A percentile compares a stretch with the other conserved stretches of the same genome.
phyloP scores from a whole-genome alignment of 2,329 filamentous ascomycete species.

The Cryphonectria japonica region DNA sequence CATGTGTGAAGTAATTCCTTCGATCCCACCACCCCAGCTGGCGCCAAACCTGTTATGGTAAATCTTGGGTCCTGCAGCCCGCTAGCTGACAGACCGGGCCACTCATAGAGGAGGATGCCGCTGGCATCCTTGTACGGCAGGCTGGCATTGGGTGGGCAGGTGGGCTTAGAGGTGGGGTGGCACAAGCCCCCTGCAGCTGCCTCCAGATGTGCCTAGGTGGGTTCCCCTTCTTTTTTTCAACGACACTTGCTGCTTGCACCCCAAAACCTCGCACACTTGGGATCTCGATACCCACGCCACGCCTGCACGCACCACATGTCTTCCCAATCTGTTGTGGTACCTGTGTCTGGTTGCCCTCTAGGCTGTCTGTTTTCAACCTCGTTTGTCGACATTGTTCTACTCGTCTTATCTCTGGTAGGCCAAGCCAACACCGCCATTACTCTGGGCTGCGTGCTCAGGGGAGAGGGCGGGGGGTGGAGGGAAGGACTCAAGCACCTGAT shows the following conservation, averaged over 20 bases:
- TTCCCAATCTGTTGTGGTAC: not conserved
- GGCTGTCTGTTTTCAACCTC: not conserved
- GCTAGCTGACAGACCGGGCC: not conserved
- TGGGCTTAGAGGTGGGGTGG: not conserved
- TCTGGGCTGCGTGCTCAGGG: not conserved
- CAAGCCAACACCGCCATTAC: not conserved
- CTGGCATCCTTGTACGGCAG: conserved; percentile 4
- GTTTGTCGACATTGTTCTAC: not conserved
- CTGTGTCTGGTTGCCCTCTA: not conserved
- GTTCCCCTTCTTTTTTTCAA: conserved; percentile 39
- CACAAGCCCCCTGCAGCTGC: not conserved
- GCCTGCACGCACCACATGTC: not conserved
- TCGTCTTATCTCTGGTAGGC: not conserved
- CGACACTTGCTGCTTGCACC: conserved; percentile 37
- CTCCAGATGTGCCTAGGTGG: conserved; percentile 3
- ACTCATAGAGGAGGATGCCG: not conserved
- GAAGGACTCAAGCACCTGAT: not conserved
- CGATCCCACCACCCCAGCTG: conserved; percentile 10
- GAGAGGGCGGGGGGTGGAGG: no score
- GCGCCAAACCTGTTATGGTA: not conserved
- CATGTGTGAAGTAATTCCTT: conserved; percentile 13
- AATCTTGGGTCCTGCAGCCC: not conserved
- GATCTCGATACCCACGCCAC: not conserved
- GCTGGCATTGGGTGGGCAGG: not conserved
- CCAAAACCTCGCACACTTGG: conserved; percentile 14